These are phyloP conservation scores for Aspergillus terreus DNA, from an alignment of 2,329 filamentous ascomycete genomes.

Conservation along the genomic window DNA sequence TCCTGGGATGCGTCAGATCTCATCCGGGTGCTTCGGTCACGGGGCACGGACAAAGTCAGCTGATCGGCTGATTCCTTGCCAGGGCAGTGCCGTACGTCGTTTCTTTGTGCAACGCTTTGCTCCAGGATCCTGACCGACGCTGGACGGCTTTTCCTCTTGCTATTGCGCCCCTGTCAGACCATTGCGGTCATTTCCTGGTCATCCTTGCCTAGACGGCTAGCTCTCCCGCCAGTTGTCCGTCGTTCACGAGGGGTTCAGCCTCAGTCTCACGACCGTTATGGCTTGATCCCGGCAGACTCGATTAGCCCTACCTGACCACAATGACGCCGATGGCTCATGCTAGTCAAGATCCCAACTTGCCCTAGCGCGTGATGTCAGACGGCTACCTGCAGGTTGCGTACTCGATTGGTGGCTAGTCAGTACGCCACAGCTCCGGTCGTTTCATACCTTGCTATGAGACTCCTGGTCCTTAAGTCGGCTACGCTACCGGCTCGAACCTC, in stretches of 20 bases:
- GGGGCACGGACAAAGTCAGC: constrained; percentile 1
- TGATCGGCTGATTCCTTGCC: background rate
- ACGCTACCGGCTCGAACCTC: background rate
- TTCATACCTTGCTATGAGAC: background rate
- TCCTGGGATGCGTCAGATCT: background rate
- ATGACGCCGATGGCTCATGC: background rate
- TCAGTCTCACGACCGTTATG: background rate
- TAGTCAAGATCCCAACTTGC: constrained; percentile 15
- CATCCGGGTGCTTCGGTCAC: background rate
- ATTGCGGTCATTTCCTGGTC: too few species aligned
- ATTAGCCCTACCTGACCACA: background rate
- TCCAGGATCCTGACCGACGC: background rate
- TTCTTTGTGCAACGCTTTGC: constrained; percentile 1
- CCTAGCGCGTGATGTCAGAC: constrained; percentile 26
- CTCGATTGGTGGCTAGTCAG: constrained; percentile 4
- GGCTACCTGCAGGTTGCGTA: constrained; percentile 26
- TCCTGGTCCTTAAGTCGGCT: background rate
- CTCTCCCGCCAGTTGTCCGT: too few species aligned
- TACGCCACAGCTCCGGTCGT: constrained; percentile 6
- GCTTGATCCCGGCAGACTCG: background rate
- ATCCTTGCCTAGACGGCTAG: too few species aligned
- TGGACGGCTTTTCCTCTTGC: background rate
- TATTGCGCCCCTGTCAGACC: background rate
- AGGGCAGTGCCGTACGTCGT: background rate
- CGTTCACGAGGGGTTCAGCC: background rate